These are phyloP conservation scores for Calonectria multiphialidica DNA, from an alignment of 2,329 filamentous ascomycete species.

Conservation along the genomic window DNA sequence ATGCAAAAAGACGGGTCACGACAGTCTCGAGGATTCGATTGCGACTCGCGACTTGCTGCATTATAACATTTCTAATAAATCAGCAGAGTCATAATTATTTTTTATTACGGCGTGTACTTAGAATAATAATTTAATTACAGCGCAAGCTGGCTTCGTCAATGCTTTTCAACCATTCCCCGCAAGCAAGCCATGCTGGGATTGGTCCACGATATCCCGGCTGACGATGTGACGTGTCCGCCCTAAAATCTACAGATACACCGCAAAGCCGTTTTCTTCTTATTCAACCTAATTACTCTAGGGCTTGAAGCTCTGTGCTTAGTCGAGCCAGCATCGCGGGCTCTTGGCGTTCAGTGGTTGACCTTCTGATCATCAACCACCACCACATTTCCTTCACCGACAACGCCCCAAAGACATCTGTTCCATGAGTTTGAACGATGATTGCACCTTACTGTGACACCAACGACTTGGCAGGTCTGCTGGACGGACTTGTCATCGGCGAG, in stretches of 20 bases:
- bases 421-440: no score
- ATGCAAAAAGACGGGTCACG: conserved; percentile 13
- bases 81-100: neutral
- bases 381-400: neutral
- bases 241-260: neutral
- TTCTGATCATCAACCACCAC: neutral
- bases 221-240: neutral
- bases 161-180: neutral
- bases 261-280: no score
- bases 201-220: neutral
- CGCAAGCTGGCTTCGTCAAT: neutral
- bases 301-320: no score
- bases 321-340: no score
- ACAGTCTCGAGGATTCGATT: conserved; percentile 30
- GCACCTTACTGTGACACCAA: neutral
- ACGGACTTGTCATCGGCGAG: neutral
- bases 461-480: neutral
- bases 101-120: no score
- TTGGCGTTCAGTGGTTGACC: no score
- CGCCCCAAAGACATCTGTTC: no score
- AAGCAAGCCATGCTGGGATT: neutral
- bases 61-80: conserved; percentile 18
- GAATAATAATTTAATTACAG: neutral
- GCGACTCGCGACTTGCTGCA: conserved; percentile 27
- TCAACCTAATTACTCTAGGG: no score